A percentile compares a stretch with the other conserved stretches of the same genome.
Evolutionary conservation across 2,329 filamentous ascomycete genomes (phyloP).

Genomic region (Orbilia brochopaga): DNA sequence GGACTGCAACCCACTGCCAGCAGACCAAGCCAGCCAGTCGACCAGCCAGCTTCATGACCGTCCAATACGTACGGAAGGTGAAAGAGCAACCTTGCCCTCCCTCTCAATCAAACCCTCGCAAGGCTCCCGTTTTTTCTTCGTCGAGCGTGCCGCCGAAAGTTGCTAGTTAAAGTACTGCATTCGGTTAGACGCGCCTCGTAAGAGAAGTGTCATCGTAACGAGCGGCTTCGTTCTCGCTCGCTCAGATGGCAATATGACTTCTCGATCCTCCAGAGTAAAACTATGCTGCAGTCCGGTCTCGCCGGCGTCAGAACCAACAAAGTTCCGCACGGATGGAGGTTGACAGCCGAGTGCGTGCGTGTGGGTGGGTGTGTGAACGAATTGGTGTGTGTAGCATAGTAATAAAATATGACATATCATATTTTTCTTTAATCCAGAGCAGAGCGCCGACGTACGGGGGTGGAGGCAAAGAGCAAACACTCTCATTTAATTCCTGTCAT

Average conservation of each 20-base stretch:
- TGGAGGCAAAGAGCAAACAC: slow-evolving; percentile 2
- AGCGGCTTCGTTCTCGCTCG: slow-evolving; percentile 24
- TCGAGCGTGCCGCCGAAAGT: background rate
- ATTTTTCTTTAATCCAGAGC: background rate
- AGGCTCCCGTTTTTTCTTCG: slow-evolving; percentile 1
- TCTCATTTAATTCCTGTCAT: background rate
- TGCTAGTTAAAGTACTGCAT: slow-evolving; percentile 17
- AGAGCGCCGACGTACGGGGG: background rate
- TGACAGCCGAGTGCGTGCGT: background rate
- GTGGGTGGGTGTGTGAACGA: no score
- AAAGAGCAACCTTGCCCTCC: slow-evolving; percentile 9
- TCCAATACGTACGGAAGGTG: background rate
- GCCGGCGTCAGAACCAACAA: background rate
- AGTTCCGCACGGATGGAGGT: background rate
- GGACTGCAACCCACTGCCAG: no score
- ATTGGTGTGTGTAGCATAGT: no score
- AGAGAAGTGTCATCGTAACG: slow-evolving; percentile 12
- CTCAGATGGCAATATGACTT: slow-evolving; percentile 25
- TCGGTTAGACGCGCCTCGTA: background rate
- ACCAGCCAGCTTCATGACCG: no score
- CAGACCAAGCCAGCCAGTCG: no score
- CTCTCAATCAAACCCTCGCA: slow-evolving; percentile 2
- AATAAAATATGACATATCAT: slow-evolving; percentile 1
- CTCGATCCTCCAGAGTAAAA: background rate
- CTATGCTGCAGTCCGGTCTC: background rate